phyloP scores from a whole-genome alignment of 2,329 filamentous ascomycete species.

The Curvularia hawaiiensis region DNA sequence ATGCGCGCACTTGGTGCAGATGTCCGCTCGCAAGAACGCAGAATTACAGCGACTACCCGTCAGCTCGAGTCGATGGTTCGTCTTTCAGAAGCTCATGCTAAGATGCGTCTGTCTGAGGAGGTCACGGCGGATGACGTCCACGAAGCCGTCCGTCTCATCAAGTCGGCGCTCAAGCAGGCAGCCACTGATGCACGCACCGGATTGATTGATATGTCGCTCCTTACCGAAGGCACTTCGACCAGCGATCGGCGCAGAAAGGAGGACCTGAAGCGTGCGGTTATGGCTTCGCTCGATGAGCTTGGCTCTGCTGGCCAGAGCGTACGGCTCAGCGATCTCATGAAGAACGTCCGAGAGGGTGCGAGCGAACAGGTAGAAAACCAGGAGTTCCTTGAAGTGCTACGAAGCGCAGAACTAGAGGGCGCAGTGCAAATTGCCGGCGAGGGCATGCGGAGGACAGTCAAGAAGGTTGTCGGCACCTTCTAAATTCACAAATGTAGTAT shows the following conservation, averaged over 20 bases:
- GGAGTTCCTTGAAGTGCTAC: slow-evolving; percentile 84
- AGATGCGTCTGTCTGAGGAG: slow-evolving; percentile 82
- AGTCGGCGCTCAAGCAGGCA: slow-evolving; percentile 91
- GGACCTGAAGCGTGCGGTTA: slow-evolving; percentile 80
- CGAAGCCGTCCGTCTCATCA: slow-evolving; percentile 92
- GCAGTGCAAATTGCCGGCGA: slow-evolving; percentile 81
- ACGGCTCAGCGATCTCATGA: slow-evolving; percentile 78
- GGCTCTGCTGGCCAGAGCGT: slow-evolving; percentile 64
- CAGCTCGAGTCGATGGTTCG: slow-evolving; percentile 99
- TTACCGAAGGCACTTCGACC: slow-evolving; percentile 92
- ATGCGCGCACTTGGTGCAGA: slow-evolving; percentile 87
- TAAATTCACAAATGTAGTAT: slow-evolving; percentile 11
- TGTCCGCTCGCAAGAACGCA: slow-evolving; percentile 81
- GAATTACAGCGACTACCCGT: slow-evolving; percentile 95
- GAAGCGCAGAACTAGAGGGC: slow-evolving; percentile 83
- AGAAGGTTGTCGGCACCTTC: slow-evolving; percentile 62
- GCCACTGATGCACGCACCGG: slow-evolving; percentile 92
- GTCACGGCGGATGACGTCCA: slow-evolving; percentile 84
- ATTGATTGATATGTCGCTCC: slow-evolving; percentile 92
- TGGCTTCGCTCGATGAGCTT: slow-evolving; percentile 80
- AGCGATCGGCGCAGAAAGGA: slow-evolving; percentile 82
- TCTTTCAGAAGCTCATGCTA: slow-evolving; percentile 92
- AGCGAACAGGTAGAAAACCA: slow-evolving; percentile 69
- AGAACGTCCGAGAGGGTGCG: slow-evolving; percentile 66
- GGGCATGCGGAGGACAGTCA: slow-evolving; percentile 79